Evolutionary conservation across 768 basidiomycete genomes (phyloP).

Genomic region (Mycena haematopus): DNA sequence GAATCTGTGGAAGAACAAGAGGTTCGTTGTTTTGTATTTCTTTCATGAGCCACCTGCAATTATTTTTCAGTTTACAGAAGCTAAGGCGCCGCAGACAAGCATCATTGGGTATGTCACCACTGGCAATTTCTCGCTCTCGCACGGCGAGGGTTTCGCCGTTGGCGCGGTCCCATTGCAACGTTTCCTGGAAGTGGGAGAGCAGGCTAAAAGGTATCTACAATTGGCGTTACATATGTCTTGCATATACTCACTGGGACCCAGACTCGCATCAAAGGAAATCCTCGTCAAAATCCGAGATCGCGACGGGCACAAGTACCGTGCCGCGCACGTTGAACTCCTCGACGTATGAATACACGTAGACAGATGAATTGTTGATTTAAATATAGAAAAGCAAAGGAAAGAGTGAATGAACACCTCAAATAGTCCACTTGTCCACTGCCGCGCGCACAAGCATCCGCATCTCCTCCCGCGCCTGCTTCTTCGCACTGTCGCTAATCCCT

Average conservation of each 20-base stretch:
- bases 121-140: slow-evolving; percentile 80
- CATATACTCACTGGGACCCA: slow-evolving; percentile 30
- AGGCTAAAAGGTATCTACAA: slow-evolving; percentile 45
- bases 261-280: slow-evolving; percentile 36
- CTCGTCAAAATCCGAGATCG: slow-evolving; percentile 72
- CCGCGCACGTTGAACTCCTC: slow-evolving; percentile 50
- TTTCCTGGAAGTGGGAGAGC: slow-evolving; percentile 59
- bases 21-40: slow-evolving; percentile 24
- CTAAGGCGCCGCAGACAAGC: slow-evolving; percentile 45
- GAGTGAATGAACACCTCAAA: slow-evolving; percentile 39
- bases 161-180: slow-evolving; percentile 69
- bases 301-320: slow-evolving; percentile 59
- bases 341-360: slow-evolving; percentile 13
- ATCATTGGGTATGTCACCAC: slow-evolving; percentile 87
- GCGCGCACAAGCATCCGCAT: slow-evolving; percentile 76
- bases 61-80: slow-evolving; percentile 50
- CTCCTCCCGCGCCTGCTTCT: slow-evolving; percentile 81
- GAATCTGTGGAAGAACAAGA: slow-evolving; percentile 37
- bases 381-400: neutral
- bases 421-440: slow-evolving; percentile 80
- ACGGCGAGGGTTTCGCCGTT: slow-evolving; percentile 79
- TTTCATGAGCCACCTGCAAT: neutral
- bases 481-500: slow-evolving; percentile 81
- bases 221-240: neutral
- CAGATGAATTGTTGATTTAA: neutral